Base-by-base conservation (phyloP, 2,329 filamentous ascomycete genomes). In the Aureobasidium sp. region DNA sequence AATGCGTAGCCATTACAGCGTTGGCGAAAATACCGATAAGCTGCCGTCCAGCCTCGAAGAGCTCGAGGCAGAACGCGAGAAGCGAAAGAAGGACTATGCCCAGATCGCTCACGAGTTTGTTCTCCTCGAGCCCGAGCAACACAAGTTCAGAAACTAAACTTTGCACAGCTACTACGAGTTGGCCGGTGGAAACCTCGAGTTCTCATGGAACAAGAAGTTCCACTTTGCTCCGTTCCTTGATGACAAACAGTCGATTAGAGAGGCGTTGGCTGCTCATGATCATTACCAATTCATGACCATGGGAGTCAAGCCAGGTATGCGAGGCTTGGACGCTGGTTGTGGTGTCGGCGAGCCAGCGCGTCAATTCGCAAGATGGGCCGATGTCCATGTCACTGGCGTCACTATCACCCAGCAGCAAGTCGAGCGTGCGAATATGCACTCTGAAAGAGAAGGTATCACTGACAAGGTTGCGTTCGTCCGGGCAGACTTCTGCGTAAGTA, bases 361-460 rank as follows among this genome's bases (percentile, higher is more conserved):
- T 65, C 92, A 97, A 80, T 97, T 97, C 71, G 90, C 90, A 78
- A 95, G 94, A 78, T 97, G 97, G 79, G 88, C 90, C 10, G 92
- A 90, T 65, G 88, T 43, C 69, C 90, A 97, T 70, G 84, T 97
- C 66, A 88, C 90, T 27, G 94, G 93, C 44, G 79, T 97, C 74
- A 97, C 97, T 85, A 97, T 97, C 86, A 97, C 97, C 77, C 90
- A 97, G 79, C 97, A 97, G 81, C 94, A 97, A 79, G 96, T 97
- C 68, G 85, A 97, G 74, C 90, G 94, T 67, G 93, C 92, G 15
- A 92, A 86, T 13, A 81, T 82, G 60, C 96, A 97, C 73, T 90
- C 92, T 2, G 78, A 83, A 65, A 90, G 91, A 76, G 90, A 95
- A 77, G 87, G 87, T 53, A 80, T 97, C 56, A 82, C 87, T 1